Evolutionary conservation across 176 grass and related monocot genomes (phyloP), one percentile per base, ranked within the genome.

Genomic region (Microstegium vimineum): DNA sequence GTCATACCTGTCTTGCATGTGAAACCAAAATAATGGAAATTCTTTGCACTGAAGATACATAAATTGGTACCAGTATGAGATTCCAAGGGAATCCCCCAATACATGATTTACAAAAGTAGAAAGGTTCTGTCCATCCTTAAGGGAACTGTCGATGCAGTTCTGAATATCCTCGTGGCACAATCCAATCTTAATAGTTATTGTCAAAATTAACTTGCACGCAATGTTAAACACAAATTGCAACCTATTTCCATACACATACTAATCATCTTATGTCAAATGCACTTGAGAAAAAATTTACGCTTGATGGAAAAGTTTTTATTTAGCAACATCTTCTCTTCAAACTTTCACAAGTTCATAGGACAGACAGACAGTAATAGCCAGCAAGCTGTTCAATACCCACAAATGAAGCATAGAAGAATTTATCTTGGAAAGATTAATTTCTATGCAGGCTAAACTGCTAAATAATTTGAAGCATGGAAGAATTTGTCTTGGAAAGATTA

Each of bases 151-250:
- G 71, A 99, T 95, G 73, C 86, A 93, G 90, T 90, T 99, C 34
- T 89, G 75, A 82, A 95, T 90, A 75, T 99, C 96, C 74, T 99
- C 96, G 94, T 95, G 91, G 93, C 68, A 90, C 86, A 87, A 59
- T 76, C 83, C 70, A 78, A 42, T 62, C 31, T 49, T 43, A 33
- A 59, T 40, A 92, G 57, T 62, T 47, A 77, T 57, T 16, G 10
- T 80, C 66, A 82, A 78, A 69, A 28, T 17, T 35, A 74, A 52
- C 27, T 22, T 80, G 78, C 70, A 89, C 10, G 15, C 66, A 62
- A 68, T 23, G 26, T 51, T 25, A 80, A 80, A 70, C 13, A 65
- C 14, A 51, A 75, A 69, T n/a, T n/a, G 16, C 31, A 42, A 38
- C 11, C 49, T 86, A 38, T 54, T 85, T 66, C 42, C 26, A 42